phyloP scores from a whole-genome alignment of 371 early-diverging fungal genomes.

The Zancudomyces culisetae region DNA sequence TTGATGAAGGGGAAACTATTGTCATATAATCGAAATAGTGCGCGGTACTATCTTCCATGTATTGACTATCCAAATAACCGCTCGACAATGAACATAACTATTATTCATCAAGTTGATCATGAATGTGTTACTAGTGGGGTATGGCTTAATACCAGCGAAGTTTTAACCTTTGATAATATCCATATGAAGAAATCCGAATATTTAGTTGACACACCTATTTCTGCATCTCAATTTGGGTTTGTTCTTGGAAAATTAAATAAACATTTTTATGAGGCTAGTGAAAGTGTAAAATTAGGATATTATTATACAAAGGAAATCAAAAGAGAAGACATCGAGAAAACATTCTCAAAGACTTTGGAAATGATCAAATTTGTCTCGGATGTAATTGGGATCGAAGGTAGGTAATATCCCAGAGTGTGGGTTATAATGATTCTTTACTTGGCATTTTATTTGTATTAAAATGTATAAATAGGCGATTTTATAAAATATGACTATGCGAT shows the following conservation, averaged over 20 bases:
- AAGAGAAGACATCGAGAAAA: background rate
- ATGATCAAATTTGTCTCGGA: background rate
- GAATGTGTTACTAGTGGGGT: background rate
- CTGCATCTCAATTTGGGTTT: background rate
- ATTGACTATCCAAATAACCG: background rate
- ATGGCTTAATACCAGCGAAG: background rate
- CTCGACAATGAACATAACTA: background rate
- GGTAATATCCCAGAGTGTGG: background rate
- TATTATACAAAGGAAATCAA: background rate
- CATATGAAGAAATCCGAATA: background rate
- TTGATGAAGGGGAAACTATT: background rate
- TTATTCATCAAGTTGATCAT: conserved; percentile 2
- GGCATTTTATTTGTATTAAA: too few relatives aligned
- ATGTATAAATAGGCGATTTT: background rate
- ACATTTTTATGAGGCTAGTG: background rate
- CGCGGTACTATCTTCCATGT: conserved; percentile 1
- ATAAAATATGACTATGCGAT: background rate
- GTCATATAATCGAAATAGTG: background rate
- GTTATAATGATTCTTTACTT: too few relatives aligned
- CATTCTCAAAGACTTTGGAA: background rate
- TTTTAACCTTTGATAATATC: background rate
- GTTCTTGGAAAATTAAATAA: background rate
- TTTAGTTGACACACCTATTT: background rate
- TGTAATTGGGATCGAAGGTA: background rate
- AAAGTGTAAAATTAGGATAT: background rate